phyloP scores from a whole-genome alignment of 2,329 filamentous ascomycete genomes.

The Bimuria novae-zelandiae region DNA sequence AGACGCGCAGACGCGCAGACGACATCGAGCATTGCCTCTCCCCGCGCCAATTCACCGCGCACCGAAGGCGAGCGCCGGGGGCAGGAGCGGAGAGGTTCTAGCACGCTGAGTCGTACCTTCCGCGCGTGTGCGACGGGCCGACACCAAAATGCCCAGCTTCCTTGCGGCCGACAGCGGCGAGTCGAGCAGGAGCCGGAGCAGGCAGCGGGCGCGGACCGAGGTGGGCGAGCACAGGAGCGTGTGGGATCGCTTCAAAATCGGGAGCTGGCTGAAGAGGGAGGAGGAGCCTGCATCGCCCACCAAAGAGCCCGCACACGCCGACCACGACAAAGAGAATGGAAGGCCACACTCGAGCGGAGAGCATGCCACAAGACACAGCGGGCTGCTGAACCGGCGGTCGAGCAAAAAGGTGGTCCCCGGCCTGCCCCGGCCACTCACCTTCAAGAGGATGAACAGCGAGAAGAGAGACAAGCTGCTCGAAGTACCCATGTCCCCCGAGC shows the following conservation, averaged over 20 bases:
- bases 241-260: constrained; percentile 47
- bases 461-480: constrained; percentile 73
- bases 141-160: constrained; percentile 33
- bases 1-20: constrained; percentile 14
- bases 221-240: constrained; percentile 41
- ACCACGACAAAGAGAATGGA: constrained; percentile 39
- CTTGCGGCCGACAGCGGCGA: constrained; percentile 32
- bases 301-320: constrained; percentile 10
- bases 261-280: constrained; percentile 48
- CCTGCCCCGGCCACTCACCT: constrained; percentile 76
- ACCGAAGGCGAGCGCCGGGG: constrained; percentile 9
- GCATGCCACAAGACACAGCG: constrained; percentile 17
- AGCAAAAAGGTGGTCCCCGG: constrained; percentile 72
- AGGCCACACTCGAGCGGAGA: constrained; percentile 42
- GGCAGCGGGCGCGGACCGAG: constrained; percentile 41
- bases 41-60: not conserved
- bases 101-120: constrained; percentile 20
- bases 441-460: constrained; percentile 83
- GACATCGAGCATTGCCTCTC: constrained; percentile 16
- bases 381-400: constrained; percentile 33
- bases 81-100: constrained; percentile 16
- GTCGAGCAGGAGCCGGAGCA: constrained; percentile 35
- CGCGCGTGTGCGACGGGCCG: constrained; percentile 20
- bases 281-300: constrained; percentile 35
- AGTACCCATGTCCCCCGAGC: constrained; percentile 64